Percentiles rank a stretch among this genome's conserved stretches.
phyloP scores from a whole-genome alignment of 257 asterid genomes.

The Prunella vulgaris region DNA sequence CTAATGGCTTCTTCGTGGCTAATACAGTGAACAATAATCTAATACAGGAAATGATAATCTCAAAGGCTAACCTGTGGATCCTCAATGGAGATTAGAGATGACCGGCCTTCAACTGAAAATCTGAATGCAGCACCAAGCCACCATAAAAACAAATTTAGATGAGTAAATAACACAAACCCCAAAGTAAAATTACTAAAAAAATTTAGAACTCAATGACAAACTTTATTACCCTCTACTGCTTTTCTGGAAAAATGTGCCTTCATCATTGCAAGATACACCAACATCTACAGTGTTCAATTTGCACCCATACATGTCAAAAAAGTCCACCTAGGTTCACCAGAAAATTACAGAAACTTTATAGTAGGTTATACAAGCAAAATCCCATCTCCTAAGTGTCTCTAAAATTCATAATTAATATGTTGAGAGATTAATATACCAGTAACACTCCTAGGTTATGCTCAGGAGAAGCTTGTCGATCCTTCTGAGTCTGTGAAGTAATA shows the following conservation, averaged over 20 bases:
- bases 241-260: conserved; percentile 68
- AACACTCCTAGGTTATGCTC: conserved; percentile 89
- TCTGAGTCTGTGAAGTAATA: conserved; percentile 46
- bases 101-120: conserved; percentile 55
- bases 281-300: conserved; percentile 77
- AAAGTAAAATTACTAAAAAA: neutral
- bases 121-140: conserved; percentile 34
- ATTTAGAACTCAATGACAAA: neutral
- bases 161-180: neutral
- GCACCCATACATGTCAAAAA: conserved; percentile 89
- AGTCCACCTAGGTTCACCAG: conserved; percentile 56
- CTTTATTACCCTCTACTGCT: conserved; percentile 60
- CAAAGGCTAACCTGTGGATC: conserved; percentile 80
- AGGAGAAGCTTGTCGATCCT: conserved; percentile 46
- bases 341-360: conserved; percentile 11
- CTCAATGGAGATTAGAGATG: conserved; percentile 67
- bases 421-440: conserved; percentile 45
- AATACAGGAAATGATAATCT: too few species aligned
- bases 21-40: conserved; percentile 12
- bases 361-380: conserved; percentile 11
- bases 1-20: neutral
- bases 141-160: neutral
- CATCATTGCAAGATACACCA: conserved; percentile 81
- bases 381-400: neutral
- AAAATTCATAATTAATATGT: neutral